These are phyloP conservation scores for Microbotryum violaceum DNA, from an alignment of 1,284 basidiomycete species.

Conservation along the genomic window DNA sequence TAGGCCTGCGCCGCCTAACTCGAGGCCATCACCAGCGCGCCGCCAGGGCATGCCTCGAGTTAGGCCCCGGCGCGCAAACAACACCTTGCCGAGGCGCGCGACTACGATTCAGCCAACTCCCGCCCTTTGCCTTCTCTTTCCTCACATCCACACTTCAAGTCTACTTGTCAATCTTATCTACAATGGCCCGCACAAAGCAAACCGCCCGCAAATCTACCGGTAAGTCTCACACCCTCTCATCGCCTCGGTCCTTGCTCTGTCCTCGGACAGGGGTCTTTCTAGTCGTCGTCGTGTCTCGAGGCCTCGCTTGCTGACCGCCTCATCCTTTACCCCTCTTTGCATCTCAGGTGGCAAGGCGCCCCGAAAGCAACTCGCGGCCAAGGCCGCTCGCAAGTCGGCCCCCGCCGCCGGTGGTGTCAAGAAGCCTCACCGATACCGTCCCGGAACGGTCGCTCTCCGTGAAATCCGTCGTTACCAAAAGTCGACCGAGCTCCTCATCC, in stretches of 20 bases:
- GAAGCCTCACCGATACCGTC: slow-evolving; percentile 55
- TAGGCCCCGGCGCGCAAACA: no score
- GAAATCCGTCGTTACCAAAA: slow-evolving; percentile 53
- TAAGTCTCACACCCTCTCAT: slow-evolving; percentile 25
- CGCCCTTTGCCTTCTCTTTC: background rate
- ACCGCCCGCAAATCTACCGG: slow-evolving; percentile 52
- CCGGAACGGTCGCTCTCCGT: slow-evolving; percentile 51
- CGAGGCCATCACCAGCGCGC: no score
- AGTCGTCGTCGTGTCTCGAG: no score
- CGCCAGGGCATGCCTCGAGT: no score
- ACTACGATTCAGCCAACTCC: background rate
- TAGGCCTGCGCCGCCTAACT: no score
- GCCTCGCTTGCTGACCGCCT: slow-evolving; percentile 22
- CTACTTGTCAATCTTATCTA: background rate
- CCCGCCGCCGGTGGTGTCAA: slow-evolving; percentile 52
- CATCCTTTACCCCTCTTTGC: slow-evolving; percentile 20
- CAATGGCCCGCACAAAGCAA: slow-evolving; percentile 49
- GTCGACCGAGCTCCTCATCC: slow-evolving; percentile 48
- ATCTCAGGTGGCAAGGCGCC: slow-evolving; percentile 49
- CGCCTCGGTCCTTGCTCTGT: slow-evolving; percentile 34
- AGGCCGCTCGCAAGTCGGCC: slow-evolving; percentile 48
- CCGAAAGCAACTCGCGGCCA: slow-evolving; percentile 50
- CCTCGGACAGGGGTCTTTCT: slow-evolving; percentile 44
- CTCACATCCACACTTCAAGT: background rate
- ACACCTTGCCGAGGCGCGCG: no score